phyloP scores from a whole-genome alignment of 2,329 filamentous ascomycete genomes.

The Aspergillus glaucus region DNA sequence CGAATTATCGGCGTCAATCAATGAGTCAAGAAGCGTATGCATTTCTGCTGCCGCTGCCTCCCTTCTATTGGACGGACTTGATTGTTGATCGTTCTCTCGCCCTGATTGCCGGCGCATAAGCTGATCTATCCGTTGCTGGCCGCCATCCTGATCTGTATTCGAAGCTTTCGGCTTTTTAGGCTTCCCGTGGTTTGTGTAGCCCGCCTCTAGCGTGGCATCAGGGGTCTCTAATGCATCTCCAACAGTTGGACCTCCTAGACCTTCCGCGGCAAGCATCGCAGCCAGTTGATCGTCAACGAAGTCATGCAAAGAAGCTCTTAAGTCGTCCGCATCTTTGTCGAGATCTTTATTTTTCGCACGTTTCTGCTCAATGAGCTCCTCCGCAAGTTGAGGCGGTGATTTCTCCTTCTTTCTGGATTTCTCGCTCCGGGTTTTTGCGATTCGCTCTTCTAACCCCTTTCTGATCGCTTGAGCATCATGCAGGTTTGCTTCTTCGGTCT shows the following conservation, averaged over 20 bases:
- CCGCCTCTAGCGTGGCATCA: constrained; percentile 47
- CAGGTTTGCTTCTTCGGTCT: constrained; percentile 41
- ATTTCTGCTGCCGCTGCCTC: constrained; percentile 45
- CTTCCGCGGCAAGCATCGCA: constrained; percentile 72
- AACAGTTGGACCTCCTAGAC: constrained; percentile 74
- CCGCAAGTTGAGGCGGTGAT: constrained; percentile 55
- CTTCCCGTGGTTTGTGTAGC: constrained; percentile 50
- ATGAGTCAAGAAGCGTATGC: constrained; percentile 40
- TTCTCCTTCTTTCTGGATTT: constrained; percentile 53
- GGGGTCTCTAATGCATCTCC: constrained; percentile 64
- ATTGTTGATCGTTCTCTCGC: constrained; percentile 14
- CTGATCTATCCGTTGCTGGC: constrained; percentile 47
- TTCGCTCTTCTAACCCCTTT: constrained; percentile 49
- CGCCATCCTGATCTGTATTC: constrained; percentile 24
- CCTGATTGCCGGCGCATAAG: constrained; percentile 37
- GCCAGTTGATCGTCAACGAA: constrained; percentile 69
- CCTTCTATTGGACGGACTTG: constrained; percentile 34
- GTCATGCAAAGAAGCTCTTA: constrained; percentile 59
- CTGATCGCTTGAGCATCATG: constrained; percentile 44
- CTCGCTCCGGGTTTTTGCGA: constrained; percentile 53
- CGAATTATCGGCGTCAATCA: constrained; percentile 41
- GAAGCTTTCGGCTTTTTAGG: constrained; percentile 32
- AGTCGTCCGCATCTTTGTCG: constrained; percentile 52
- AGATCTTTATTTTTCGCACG: constrained; percentile 54
- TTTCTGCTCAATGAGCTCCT: constrained; percentile 57